Evolutionary conservation across 345 rosid genomes (phyloP), one percentile per base, ranked within the genome.

Genomic region (Populus tremula): DNA sequence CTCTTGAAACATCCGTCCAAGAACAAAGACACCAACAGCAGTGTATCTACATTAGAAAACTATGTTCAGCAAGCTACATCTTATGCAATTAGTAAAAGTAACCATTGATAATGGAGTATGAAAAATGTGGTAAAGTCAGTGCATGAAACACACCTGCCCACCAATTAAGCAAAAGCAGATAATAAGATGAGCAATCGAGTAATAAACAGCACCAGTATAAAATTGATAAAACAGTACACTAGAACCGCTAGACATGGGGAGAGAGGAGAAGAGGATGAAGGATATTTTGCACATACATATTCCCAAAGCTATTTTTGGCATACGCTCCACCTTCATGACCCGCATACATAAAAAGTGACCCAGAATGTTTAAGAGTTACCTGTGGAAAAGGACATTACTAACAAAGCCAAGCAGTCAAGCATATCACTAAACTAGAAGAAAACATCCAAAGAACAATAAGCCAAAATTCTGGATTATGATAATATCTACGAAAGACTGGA

Each of bases 231-330:
- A 61, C 7, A 62, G 62, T 11, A 61, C 50, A 62, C 14, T 41
- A 69, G 36, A 59, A 69, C 14, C 29, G 35, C 16, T 31, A 27
- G 8, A 43, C 43, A 20, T 43, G 23, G 9, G 13, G 7, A 6
- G 12, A 65, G 16, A 49, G 23, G n/a, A 21, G 23, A 29, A 64
- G 3, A 16, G 67, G 50, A 41, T 3, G 5, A 63, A 47, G n/a
- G 53, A 67, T 16, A 67, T 14, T 5, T 35, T 39, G 4, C 43
- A 43, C 94, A 65, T 92, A 95, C 99, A 93, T 86, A 77, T 95
- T 95, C 54, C 98, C 99, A 79, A 87, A 95, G 88, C 99, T 95
- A 84, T 95, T 95, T 87, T 95, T 95, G 82, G 99, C 99, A 93
- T 93, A 95, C 68, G 99, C 98, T 82, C 99, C 99, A 72, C 98